Base-by-base conservation (phyloP, 2,329 filamentous ascomycete species). In the Elsinoe batatas region DNA sequence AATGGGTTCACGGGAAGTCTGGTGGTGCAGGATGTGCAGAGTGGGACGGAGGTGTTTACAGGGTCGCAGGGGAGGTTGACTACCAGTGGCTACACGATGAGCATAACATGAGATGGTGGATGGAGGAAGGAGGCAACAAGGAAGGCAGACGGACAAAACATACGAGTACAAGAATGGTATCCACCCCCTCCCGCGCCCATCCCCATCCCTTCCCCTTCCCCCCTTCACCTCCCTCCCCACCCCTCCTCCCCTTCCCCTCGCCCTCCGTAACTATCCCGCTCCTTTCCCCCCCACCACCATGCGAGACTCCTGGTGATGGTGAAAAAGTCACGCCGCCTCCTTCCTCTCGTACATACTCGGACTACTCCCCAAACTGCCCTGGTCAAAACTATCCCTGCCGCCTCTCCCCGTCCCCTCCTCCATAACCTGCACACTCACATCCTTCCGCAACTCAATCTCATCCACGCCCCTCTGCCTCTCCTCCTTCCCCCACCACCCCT, bases 361-460 rank as follows among this genome's bases (percentile, higher is more conserved):
- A 44, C 40, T 44, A 17, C n/a, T 18, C n/a, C 18, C n/a, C 40
- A 18, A 5, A 13, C n/a, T 17, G 3, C 12, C n/a, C 40, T 22
- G n/a, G 5, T 44, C 40, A 20, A 44, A 44, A 22, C 40, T 44
- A 44, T 26, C 15, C 40, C 40, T 44, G 4, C 4, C 26, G 33
- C 42, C 51, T 36, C 40, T 49, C 42, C 2, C 72, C 68, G 0
- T 81, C 80, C 53, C 53, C 38, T 55, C 53, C 32, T 55, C 53
- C 32, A 44, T 18, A 2, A 55, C 53, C 32, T 47, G 42, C 13
- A 55, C 40, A 17, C 40, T 30, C 20, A 55, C 53, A 17, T 55
- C 53, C 26, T 55, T 55, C 10, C 53, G 22, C 40, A 55, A 22
- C 40, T 55, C 53, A 37, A 55, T 55, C 42, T 55, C 53, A n/a